A percentile compares a stretch with the other conserved stretches of the same genome.
Evolutionary conservation across 768 basidiomycete species (phyloP).

Genomic region (Lyophyllum shimeji): DNA sequence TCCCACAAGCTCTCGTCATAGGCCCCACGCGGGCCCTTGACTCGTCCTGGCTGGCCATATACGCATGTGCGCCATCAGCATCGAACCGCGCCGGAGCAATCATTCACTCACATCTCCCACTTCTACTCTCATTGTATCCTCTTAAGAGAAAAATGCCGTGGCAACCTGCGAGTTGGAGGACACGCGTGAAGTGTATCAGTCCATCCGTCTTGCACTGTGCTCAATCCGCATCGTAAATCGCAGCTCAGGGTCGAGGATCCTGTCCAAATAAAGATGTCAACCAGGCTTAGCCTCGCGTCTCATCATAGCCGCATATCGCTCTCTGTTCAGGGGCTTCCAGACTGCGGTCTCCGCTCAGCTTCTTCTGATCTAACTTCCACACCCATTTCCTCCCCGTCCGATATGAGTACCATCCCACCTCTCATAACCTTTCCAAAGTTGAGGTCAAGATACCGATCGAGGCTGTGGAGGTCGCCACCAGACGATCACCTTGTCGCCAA

Average conservation of each 20-base stretch:
- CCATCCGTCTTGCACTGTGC: not conserved
- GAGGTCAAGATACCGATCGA: not conserved
- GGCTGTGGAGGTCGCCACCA: not conserved
- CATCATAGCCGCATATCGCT: not conserved
- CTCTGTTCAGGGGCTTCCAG: not conserved
- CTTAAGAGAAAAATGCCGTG: not conserved
- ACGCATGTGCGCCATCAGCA: not conserved
- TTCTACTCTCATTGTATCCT: not conserved
- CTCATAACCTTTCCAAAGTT: not conserved
- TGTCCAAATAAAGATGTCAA: not conserved
- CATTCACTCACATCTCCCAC: conserved; percentile 2
- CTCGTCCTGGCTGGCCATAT: not conserved
- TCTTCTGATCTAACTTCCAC: not conserved
- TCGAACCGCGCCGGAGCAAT: conserved; percentile 1
- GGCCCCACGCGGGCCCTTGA: no score
- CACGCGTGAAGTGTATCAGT: not conserved
- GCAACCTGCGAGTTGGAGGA: not conserved
- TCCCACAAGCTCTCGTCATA: no score
- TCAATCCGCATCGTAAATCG: not conserved
- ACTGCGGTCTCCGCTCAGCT: not conserved
- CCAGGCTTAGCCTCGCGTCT: not conserved
- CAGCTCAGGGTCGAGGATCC: not conserved
- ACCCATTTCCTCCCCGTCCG: no score
- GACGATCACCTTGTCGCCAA: not conserved
- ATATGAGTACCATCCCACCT: not conserved